phyloP scores from a whole-genome alignment of 2,329 filamentous ascomycete genomes.

The Curvularia lunata region DNA sequence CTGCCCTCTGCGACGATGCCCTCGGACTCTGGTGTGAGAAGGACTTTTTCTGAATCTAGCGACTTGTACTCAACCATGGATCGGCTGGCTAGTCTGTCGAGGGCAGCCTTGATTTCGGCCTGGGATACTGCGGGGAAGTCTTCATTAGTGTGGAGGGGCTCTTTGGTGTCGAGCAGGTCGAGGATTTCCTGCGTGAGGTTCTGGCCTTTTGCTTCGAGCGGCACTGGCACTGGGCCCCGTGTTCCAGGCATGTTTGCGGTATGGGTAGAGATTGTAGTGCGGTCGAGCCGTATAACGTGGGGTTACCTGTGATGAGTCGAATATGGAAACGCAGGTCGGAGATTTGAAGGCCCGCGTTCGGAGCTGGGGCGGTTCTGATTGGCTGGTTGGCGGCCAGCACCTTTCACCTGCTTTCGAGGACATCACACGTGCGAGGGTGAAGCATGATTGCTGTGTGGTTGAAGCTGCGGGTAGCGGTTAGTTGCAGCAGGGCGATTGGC shows the following conservation, averaged over 20 bases:
- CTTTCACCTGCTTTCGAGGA: background rate
- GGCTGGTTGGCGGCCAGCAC: conserved; percentile 15
- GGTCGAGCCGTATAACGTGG: conserved; percentile 22
- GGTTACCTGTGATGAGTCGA: conserved; percentile 36
- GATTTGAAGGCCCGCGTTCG: conserved; percentile 32
- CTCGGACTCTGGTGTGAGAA: conserved; percentile 81
- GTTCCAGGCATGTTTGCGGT: conserved; percentile 52
- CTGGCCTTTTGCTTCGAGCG: conserved; percentile 46
- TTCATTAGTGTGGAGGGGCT: conserved; percentile 60
- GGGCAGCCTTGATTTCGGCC: conserved; percentile 75
- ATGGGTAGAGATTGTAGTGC: conserved; percentile 15
- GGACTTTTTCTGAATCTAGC: conserved; percentile 76
- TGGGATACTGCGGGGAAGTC: conserved; percentile 55
- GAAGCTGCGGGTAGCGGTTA: background rate
- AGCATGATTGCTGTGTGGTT: background rate
- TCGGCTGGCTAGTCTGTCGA: conserved; percentile 83
- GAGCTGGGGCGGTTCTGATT: conserved; percentile 26
- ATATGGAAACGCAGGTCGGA: conserved; percentile 28
- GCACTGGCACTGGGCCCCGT: conserved; percentile 57
- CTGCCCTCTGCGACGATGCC: conserved; percentile 66
- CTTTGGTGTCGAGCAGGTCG: conserved; percentile 64
- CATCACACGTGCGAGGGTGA: background rate
- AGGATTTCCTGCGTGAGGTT: conserved; percentile 80
- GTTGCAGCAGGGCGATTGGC: background rate
- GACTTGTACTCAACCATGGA: conserved; percentile 88